phyloP scores from a whole-genome alignment of 108 stramenopile species.

The Skeletonema menzelii region DNA sequence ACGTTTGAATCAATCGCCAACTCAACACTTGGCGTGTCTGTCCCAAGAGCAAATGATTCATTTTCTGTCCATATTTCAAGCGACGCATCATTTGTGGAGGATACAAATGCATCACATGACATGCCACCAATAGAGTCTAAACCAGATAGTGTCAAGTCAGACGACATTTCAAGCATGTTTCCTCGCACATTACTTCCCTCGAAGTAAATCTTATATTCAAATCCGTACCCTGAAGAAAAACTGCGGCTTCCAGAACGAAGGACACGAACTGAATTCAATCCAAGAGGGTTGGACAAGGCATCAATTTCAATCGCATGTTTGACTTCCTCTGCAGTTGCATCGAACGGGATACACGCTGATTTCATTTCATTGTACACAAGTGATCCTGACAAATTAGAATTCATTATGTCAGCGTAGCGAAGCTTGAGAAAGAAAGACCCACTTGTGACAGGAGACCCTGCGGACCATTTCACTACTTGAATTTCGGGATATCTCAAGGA shows the following conservation, averaged over 20 bases:
- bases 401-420: conserved; percentile 22
- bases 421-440: conserved; percentile 50
- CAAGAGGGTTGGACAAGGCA: conserved; percentile 33
- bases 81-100: conserved; percentile 51
- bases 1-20: conserved; percentile 37
- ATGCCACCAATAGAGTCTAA: conserved; percentile 39
- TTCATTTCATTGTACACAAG: conserved; percentile 46
- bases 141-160: conserved; percentile 29
- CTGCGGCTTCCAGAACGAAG: conserved; percentile 47
- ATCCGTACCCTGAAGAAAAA: conserved; percentile 56
- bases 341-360: conserved; percentile 59
- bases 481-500: conserved; percentile 45
- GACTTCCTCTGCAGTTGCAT: conserved; percentile 53
- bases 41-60: conserved; percentile 50
- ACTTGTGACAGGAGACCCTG: conserved; percentile 40
- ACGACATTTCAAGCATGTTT: conserved; percentile 46
- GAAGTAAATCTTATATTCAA: conserved; percentile 61
- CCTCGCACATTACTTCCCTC: conserved; percentile 52
- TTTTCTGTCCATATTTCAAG: conserved; percentile 43
- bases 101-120: conserved; percentile 43
- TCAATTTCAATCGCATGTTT: conserved; percentile 60
- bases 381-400: conserved; percentile 29
- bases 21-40: conserved; percentile 52
- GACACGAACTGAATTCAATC: conserved; percentile 41
- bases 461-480: conserved; percentile 40